A percentile compares a stretch with the other conserved stretches of the same genome.
Conservation (phyloP, 192 early-diverging fungal species). For the Linnemannia zychae region DNA sequence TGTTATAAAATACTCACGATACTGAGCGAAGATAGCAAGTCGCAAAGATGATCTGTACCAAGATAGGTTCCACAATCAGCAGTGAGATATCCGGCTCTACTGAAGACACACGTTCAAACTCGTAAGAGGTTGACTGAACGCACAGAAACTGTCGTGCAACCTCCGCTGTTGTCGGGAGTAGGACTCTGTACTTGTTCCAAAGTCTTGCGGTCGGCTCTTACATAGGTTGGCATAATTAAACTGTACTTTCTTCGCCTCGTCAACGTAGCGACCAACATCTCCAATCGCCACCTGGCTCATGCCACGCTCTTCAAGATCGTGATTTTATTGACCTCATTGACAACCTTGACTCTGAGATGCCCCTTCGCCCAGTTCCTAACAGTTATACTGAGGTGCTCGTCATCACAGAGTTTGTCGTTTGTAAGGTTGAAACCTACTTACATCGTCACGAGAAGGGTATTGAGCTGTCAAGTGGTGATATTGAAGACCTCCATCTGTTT, state of each 20-base stretch:
- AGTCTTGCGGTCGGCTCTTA: too few species aligned
- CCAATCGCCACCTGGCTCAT: too few species aligned
- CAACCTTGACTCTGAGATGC: background rate
- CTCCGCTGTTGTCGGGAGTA: slow-evolving; percentile 8
- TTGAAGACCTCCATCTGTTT: slow-evolving; percentile 9
- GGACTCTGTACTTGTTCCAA: too few species aligned
- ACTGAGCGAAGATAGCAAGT: slow-evolving; percentile 4
- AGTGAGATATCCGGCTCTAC: slow-evolving; percentile 16
- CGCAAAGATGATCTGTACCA: background rate
- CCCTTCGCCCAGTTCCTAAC: background rate
- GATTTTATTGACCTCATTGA: too few species aligned
- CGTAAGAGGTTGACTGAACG: slow-evolving; percentile 13
- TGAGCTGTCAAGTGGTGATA: background rate
- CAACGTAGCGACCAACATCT: too few species aligned
- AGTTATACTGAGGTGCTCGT: background rate
- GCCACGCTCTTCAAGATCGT: too few species aligned
- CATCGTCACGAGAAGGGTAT: slow-evolving; percentile 11
- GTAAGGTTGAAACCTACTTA: slow-evolving; percentile 6
- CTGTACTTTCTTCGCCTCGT: too few species aligned
- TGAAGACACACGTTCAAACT: slow-evolving; percentile 27
- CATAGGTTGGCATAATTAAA: too few species aligned
- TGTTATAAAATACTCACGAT: slow-evolving; percentile 4
- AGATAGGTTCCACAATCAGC: background rate
- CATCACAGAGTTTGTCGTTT: background rate
- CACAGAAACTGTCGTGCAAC: slow-evolving; percentile 26